Conservation (phyloP, 768 basidiomycete species). For the Boletus sp. region DNA sequence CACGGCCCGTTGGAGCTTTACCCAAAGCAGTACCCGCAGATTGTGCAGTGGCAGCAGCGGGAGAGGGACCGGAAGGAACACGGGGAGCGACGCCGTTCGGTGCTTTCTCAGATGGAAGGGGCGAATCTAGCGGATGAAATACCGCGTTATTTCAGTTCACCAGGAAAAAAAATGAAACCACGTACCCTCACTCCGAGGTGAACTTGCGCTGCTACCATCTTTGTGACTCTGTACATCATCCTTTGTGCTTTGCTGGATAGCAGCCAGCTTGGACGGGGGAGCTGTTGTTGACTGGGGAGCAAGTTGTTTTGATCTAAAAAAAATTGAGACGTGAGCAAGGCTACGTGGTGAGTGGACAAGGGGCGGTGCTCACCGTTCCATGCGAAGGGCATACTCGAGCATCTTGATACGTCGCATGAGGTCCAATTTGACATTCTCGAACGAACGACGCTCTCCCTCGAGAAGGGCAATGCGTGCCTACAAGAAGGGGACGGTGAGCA, state of each 20-base stretch:
- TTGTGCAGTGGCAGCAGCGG: conserved; percentile 19
- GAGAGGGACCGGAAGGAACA: conserved; percentile 51
- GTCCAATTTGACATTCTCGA: conserved; percentile 96
- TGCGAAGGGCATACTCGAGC: conserved; percentile 95
- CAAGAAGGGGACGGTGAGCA: conserved; percentile 16
- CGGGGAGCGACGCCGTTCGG: conserved; percentile 60
- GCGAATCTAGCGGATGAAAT: conserved; percentile 56
- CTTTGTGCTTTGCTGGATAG: conserved; percentile 62
- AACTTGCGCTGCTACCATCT: conserved; percentile 78
- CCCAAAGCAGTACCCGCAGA: conserved; percentile 50
- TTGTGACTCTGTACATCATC: conserved; percentile 74
- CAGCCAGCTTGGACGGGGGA: conserved; percentile 63
- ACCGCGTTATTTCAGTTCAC: not conserved
- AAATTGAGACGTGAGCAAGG: conserved; percentile 2
- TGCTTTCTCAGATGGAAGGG: conserved; percentile 66
- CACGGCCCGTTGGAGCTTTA: conserved; percentile 77
- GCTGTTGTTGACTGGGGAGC: conserved; percentile 52
- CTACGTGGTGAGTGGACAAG: conserved; percentile 2
- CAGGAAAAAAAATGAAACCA: conserved; percentile 1
- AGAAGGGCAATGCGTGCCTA: conserved; percentile 96
- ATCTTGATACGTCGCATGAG: conserved; percentile 97
- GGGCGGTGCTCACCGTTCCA: conserved; percentile 75
- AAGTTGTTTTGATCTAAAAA: conserved; percentile 77
- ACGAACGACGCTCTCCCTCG: conserved; percentile 94
- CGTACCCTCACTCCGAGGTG: conserved; percentile 81